Base-by-base conservation (phyloP, 2,329 filamentous ascomycete species). In the Talaromyces sp. region DNA sequence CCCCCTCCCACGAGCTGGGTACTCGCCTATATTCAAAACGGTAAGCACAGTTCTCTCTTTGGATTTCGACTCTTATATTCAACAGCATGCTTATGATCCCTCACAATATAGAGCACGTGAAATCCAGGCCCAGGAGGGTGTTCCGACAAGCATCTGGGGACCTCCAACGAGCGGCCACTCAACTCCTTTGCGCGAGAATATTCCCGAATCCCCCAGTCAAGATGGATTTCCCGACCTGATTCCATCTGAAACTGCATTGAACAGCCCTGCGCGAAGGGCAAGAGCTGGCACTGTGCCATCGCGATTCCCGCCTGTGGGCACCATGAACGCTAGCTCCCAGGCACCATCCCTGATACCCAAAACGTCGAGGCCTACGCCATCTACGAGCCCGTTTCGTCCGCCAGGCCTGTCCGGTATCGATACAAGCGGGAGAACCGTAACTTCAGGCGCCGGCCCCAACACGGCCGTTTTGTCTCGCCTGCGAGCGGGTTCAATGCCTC, bases 201-300 rank as follows among this genome's bases (percentile, higher is more conserved):
- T 99, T 67, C 93, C 94, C 69, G 95, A 99, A 80, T 97, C 94
- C 41, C 95, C 95, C 37, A 95, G 91, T 70, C 86, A 85, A 70
- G 94, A 97, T 81, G 94, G 91, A 70, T 98, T 98, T 72, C 93
- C 95, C 66, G 93, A 97, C 78, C 92, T 97, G 75, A 86, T 90
- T 71, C 84, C 91, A 49, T 85, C 89, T 9, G 86, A 90, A 69
- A 86, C 89, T 69, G 85, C 83, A 65, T 75, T 90, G 67, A 87
- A 90, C 70, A 80, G 82, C 64, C 85, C 90, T 72, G 86, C 88
- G 57, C 88, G 95, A 69, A 89, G 95, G 75, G 90, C 92, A 71
- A 88, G 95, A 76, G 95, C 95, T 67, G 95, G 95, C 70, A 99
- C 95, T 3, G 89, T 99, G n/a, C 95, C 95, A 24, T 98, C 95